These are phyloP conservation scores for Lentinula detonsa DNA, from an alignment of 768 basidiomycete species.

Conservation along the genomic window DNA sequence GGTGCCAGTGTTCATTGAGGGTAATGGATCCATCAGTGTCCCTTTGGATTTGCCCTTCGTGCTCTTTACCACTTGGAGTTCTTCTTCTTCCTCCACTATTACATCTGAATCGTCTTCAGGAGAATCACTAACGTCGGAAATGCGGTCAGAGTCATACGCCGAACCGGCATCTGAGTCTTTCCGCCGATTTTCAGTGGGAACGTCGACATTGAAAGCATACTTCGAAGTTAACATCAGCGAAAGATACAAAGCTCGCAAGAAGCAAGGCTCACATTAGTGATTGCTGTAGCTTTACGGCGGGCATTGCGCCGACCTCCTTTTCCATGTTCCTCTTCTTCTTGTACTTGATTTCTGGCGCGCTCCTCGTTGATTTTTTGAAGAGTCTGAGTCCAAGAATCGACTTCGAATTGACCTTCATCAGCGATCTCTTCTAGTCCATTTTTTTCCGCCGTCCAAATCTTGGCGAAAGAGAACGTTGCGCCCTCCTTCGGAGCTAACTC, in stretches of 20 bases:
- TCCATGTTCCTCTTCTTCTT: slow-evolving; percentile 53
- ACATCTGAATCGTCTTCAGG: slow-evolving; percentile 5
- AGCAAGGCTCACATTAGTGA: slow-evolving; percentile 30
- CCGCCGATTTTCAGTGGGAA: not conserved
- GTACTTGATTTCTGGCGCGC: slow-evolving; percentile 31
- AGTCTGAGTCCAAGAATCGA: slow-evolving; percentile 80
- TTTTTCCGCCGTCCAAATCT: slow-evolving; percentile 84
- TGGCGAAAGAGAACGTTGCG: slow-evolving; percentile 80
- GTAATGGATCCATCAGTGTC: not conserved
- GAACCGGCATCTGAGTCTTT: slow-evolving; percentile 24
- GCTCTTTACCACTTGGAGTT: not conserved
- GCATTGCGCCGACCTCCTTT: slow-evolving; percentile 73
- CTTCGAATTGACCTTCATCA: slow-evolving; percentile 47
- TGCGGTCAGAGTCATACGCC: slow-evolving; percentile 25
- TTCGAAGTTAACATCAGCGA: slow-evolving; percentile 12
- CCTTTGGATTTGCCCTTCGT: slow-evolving; percentile 1
- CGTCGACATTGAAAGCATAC: slow-evolving; percentile 17
- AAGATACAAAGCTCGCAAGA: not conserved
- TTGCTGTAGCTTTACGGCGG: slow-evolving; percentile 58
- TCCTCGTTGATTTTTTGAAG: slow-evolving; percentile 47
- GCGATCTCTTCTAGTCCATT: slow-evolving; percentile 62
- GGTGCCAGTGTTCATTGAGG: not conserved
- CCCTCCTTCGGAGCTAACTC: slow-evolving; percentile 43
- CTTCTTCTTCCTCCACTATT: not conserved
- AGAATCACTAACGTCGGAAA: slow-evolving; percentile 3